Base-by-base conservation (phyloP, 306 rosid species). In the Biancaea sappan region DNA sequence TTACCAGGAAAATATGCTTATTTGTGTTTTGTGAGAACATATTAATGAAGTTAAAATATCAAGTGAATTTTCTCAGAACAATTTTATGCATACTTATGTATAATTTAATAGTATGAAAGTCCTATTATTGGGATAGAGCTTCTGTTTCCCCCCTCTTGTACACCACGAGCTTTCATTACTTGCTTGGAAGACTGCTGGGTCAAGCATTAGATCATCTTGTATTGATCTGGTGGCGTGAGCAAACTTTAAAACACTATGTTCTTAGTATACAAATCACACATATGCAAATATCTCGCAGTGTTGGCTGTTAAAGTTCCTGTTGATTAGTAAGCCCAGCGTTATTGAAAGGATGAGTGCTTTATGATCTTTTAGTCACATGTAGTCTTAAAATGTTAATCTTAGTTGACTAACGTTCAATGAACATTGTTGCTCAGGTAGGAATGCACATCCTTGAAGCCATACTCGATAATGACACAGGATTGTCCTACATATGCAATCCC, bases 401-500 rank as follows among this genome's bases (percentile, higher is more conserved):
- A 16, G 25, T 46, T 5, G 41, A 8, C n/a, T 14, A n/a, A 44
- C 59, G 16, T 28, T 29, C 22, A 29, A 31, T 29, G 25, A 11
- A 41, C 11, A 13, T 6, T 21, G 13, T 40, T 24, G 21, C 53
- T 19, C 41, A 67, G 58, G 58, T 67, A 47, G 72, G 43, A 67
- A 46, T 67, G 58, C 13, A 28, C 72, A 29, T 67, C 25, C 28
- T 67, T 6, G 72, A 67, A 67, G 41, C 72, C 43, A 67, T 67
- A 34, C 56, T 67, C 14, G 43, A 46, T 9, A 50, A 67, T 50
- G 72, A 67, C 11, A 46, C 72, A 46, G 72, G 72, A 28, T 9
- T 67, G 58, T 46, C 72, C 41, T 11, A 67, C 72, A 67, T 47
- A 44, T 67, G 72, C 18, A 46, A 67, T 67, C 41, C 58, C 2